Base-by-base conservation (phyloP, 148 eudicot species). In the Polygonum maritimum region DNA sequence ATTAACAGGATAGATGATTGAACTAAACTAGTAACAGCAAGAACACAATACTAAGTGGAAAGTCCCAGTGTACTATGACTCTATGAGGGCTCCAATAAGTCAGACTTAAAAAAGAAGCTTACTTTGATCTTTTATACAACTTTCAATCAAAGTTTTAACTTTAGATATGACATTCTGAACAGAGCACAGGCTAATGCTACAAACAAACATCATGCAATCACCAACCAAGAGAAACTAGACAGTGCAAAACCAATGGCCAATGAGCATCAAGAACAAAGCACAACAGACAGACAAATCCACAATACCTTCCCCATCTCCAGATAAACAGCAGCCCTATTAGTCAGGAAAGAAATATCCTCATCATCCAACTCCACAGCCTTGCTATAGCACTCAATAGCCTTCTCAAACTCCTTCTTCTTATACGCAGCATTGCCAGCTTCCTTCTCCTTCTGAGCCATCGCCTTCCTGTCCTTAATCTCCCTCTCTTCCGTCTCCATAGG, bases 311-410 rank as follows among this genome's bases (percentile, higher is more conserved):
- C 95, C 97, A 89, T 96, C 86, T 96, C 98, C 83, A 96, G 73
- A 73, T 86, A 96, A n/a, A 96, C 99, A 45, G 99, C 98, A 62
- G 99, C 99, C 15, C 97, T 77, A 63, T 96, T 96, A n/a, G 99
- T 96, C 70, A 96, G 78, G 80, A 91, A 96, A 13, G 98, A 96
- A 19, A 96, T 89, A 82, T 92, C 99, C 45, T 84, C 86, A 80
- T 96, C 98, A 75, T 96, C 90, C 80, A 96, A 78, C 41, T 96
- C 97, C 47, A 84, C 40, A 0, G 98, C 99, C 80, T 85, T 86
- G 0, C 86, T 83, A 49, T 96, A 96, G 79, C 62, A 83, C 73
- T 80, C 75, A 76, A 96, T 88, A 0, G 99, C 98, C 0, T 74
- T 86, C 49, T 96, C 99, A 6, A 96, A 96, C 74, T 96, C 88